Conservation (phyloP, 1,284 basidiomycete genomes). For the Pholiota adiposa region DNA sequence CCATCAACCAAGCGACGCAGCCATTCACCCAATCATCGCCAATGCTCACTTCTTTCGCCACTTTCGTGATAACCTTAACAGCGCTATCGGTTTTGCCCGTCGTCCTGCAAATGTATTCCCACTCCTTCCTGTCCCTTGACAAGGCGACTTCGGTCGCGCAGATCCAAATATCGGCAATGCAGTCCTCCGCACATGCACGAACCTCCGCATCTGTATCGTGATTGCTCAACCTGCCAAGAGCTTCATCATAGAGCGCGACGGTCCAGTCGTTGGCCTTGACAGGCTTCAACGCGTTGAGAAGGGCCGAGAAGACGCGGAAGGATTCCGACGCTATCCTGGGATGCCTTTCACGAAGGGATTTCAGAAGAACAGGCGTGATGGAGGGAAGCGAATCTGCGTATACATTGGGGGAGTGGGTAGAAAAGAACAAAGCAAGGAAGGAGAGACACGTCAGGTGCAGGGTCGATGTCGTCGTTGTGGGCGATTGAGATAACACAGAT, state of each 20-base stretch:
- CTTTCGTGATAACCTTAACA: conserved; percentile 73
- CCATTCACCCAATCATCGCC: conserved; percentile 81
- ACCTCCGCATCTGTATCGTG: conserved; percentile 93
- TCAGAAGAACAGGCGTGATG: conserved; percentile 76
- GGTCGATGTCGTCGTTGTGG: conserved; percentile 70
- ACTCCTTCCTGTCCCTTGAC: conserved; percentile 68
- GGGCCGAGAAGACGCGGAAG: conserved; percentile 78
- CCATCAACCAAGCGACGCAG: conserved; percentile 79
- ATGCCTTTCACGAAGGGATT: conserved; percentile 73
- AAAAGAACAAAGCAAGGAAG: conserved; percentile 86
- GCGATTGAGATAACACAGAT: conserved; percentile 63
- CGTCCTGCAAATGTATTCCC: conserved; percentile 81
- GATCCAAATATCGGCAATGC: conserved; percentile 86
- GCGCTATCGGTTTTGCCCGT: conserved; percentile 76
- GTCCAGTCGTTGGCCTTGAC: conserved; percentile 64
- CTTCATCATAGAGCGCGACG: conserved; percentile 75
- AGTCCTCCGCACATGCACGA: conserved; percentile 80
- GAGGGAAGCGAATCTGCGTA: conserved; percentile 66
- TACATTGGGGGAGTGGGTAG: conserved; percentile 73
- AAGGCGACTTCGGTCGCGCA: conserved; percentile 77
- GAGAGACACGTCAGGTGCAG: conserved; percentile 82
- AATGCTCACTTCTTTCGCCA: conserved; percentile 69
- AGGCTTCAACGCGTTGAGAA: conserved; percentile 67
- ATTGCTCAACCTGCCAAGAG: conserved; percentile 71
- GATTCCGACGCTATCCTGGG: conserved; percentile 82